phyloP scores from a whole-genome alignment of 352 stramenopile species.

The Phytophthora syringae region DNA sequence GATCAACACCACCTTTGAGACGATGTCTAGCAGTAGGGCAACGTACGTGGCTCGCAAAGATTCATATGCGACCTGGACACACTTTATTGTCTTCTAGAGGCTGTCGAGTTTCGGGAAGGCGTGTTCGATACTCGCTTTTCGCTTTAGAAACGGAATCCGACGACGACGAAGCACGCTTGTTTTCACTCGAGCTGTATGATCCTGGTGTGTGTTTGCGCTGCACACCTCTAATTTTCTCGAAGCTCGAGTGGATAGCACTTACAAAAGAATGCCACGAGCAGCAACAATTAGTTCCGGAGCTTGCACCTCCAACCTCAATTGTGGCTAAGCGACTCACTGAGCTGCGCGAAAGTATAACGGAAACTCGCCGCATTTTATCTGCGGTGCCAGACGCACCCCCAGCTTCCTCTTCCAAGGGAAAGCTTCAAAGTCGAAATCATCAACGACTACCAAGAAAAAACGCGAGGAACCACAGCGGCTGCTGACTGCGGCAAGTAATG shows the following conservation, averaged over 20 bases:
- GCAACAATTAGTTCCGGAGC: conserved; percentile 37
- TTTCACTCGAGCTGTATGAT: conserved; percentile 57
- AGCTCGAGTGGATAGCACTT: conserved; percentile 51
- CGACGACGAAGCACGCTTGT: conserved; percentile 1
- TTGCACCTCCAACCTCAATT: conserved; percentile 23
- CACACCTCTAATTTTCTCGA: conserved; percentile 28
- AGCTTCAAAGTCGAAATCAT: conserved; percentile 31
- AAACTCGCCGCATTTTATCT: conserved; percentile 13
- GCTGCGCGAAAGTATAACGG: conserved; percentile 11
- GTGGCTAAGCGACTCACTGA: conserved; percentile 22
- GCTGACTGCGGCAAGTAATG: conserved; percentile 23
- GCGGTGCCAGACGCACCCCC: conserved; percentile 12
- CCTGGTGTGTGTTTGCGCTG: conserved; percentile 8
- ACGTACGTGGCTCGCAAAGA: conserved; percentile 34
- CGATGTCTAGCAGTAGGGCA: conserved; percentile 15
- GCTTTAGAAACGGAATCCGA: conserved; percentile 11
- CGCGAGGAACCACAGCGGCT: conserved; percentile 24
- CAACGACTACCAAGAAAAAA: conserved; percentile 30
- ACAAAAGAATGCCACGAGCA: conserved; percentile 54
- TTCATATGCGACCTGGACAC: conserved; percentile 27
- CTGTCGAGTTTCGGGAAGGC: conserved; percentile 28
- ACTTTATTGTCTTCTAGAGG: conserved; percentile 31
- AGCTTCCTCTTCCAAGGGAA: conserved; percentile 14
- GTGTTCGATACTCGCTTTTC: conserved; percentile 45
- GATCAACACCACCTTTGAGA: background rate